Percentiles rank a stretch among this genome's conserved stretches.
Conservation (phyloP, 164 flowering plant species). For the Piper betle region DNA sequence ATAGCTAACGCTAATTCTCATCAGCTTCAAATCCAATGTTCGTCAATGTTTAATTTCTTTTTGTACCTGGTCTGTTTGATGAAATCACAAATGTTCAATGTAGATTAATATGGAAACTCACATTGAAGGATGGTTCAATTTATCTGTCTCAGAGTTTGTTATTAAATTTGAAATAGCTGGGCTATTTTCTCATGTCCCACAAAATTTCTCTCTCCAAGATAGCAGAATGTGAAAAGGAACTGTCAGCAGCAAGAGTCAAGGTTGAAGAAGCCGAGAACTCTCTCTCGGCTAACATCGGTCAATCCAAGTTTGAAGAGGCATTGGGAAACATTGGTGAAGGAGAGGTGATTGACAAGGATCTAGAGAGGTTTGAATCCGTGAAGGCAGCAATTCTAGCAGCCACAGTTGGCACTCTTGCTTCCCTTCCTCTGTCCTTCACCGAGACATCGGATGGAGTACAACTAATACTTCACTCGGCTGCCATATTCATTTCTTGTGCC, state of each 20-base stretch:
- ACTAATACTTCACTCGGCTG: constrained; percentile 52
- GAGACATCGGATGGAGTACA: constrained; percentile 31
- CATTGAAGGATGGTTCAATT: too few species aligned
- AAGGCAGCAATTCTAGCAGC: constrained; percentile 73
- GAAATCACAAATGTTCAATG: too few species aligned
- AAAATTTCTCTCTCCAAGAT: constrained; percentile 33
- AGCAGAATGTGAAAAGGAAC: constrained; percentile 77
- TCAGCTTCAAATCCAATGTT: too few species aligned
- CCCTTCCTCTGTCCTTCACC: constrained; percentile 53
- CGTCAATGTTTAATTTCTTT: too few species aligned
- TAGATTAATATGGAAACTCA: too few species aligned
- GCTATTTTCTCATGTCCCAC: too few species aligned
- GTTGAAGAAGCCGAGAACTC: constrained; percentile 75
- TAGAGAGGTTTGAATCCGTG: constrained; percentile 69
- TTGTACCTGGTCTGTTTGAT: too few species aligned
- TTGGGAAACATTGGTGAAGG: constrained; percentile 2
- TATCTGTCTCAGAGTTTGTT: too few species aligned
- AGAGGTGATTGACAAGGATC: constrained; percentile 27
- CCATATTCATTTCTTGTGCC: constrained; percentile 64
- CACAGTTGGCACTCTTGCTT: constrained; percentile 64
- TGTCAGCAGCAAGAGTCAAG: constrained; percentile 56
- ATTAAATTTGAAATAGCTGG: too few species aligned
- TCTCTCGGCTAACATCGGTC: constrained; percentile 17
- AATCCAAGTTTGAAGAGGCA: constrained; percentile 8
- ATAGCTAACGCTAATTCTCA: too few species aligned